phyloP scores from a whole-genome alignment of 768 basidiomycete genomes.

The Suillus alpinus region DNA sequence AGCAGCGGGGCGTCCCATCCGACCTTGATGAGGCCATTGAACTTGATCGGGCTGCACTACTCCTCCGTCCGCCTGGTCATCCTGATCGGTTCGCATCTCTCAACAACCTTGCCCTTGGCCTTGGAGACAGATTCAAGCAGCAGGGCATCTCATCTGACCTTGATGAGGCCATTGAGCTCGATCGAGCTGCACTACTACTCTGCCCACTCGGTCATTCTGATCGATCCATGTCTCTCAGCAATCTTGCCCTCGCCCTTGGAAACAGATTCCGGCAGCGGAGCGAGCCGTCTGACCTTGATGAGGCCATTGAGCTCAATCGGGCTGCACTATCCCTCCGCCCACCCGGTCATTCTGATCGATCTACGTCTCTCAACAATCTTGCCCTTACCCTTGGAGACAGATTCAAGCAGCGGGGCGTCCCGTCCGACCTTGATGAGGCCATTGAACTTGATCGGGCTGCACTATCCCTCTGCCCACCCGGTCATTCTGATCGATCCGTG shows the following conservation, averaged over 20 bases:
- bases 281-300: neutral
- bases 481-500: neutral
- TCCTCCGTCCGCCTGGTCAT: neutral
- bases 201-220: neutral
- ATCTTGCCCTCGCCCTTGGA: neutral
- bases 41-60: neutral
- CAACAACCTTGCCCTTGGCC: neutral
- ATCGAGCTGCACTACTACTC: neutral
- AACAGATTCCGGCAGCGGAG: neutral
- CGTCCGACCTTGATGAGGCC: neutral
- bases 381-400: neutral
- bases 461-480: neutral
- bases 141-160: neutral
- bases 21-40: too few relatives aligned
- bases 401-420: neutral
- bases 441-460: neutral
- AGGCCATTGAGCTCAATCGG: neutral
- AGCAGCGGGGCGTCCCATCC: too few relatives aligned
- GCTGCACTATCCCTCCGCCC: neutral
- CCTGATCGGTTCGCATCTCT: neutral
- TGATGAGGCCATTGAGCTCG: neutral
- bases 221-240: neutral
- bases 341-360: neutral
- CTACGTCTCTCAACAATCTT: neutral
- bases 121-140: too few relatives aligned